Conservation (phyloP, 164 flowering plant species). For the Nelumbo lutea region DNA sequence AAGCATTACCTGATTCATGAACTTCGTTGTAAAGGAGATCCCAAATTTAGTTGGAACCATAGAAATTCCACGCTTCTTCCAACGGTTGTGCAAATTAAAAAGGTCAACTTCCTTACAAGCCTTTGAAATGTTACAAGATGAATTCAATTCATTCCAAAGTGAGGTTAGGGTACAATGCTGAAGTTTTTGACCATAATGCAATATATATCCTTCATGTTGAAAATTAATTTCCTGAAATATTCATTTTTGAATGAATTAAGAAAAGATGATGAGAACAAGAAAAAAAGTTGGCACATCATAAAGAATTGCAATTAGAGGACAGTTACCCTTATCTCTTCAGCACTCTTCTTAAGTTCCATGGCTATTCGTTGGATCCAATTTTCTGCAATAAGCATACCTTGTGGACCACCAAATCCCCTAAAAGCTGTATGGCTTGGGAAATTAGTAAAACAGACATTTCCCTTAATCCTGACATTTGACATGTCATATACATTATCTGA, state of each 20-base stretch:
- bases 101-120: conserved; percentile 52
- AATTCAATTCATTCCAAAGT: conserved; percentile 77
- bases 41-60: conserved; percentile 97
- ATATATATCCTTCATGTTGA: conserved; percentile 68
- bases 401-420: conserved; percentile 98
- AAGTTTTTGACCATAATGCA: conserved; percentile 79
- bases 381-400: conserved; percentile 93
- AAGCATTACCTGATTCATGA: conserved; percentile 84
- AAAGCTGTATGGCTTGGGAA: conserved; percentile 94
- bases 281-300: not conserved
- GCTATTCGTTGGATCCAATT: conserved; percentile 93
- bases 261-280: not conserved
- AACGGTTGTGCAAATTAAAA: conserved; percentile 75
- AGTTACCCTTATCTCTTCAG: conserved; percentile 82
- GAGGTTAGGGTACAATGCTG: conserved; percentile 56
- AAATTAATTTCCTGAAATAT: conserved; percentile 77
- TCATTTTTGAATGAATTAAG: not conserved
- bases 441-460: conserved; percentile 88
- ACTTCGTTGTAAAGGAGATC: conserved; percentile 75
- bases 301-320: not conserved
- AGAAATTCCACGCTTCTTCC: conserved; percentile 95
- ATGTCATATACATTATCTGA: conserved; percentile 95
- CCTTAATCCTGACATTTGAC: conserved; percentile 67
- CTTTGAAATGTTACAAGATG: conserved; percentile 50
- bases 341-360: conserved; percentile 62